Evolutionary conservation across 2,329 filamentous ascomycete genomes (phyloP).

Genomic region (Cladophialophora bantiana): DNA sequence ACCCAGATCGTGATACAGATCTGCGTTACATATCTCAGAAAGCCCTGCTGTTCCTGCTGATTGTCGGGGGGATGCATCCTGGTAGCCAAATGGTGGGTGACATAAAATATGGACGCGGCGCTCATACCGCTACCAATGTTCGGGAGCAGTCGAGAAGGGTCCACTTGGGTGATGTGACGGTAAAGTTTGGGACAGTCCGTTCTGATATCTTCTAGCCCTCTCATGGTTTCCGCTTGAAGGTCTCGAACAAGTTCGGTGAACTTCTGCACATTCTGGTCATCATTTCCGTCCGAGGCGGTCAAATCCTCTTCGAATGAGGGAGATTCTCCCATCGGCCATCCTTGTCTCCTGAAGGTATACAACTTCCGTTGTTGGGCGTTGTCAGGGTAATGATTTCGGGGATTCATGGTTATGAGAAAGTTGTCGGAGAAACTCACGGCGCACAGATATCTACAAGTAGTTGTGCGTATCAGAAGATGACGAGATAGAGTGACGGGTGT

Average conservation of each 20-base stretch:
- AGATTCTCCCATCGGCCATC: slow-evolving; percentile 9
- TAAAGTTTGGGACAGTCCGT: not conserved
- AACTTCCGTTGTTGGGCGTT: not conserved
- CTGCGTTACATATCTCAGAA: slow-evolving; percentile 8
- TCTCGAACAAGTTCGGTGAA: not conserved
- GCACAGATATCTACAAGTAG: not conserved
- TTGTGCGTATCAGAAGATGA: not conserved
- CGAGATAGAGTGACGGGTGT: not conserved
- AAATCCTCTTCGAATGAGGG: slow-evolving; percentile 13
- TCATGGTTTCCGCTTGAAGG: not conserved
- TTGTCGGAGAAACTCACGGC: not conserved
- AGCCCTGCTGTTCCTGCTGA: not conserved
- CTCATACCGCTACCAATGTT: slow-evolving; percentile 4
- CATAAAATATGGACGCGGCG: slow-evolving; percentile 7
- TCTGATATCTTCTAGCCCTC: not conserved
- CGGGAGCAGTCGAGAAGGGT: not conserved
- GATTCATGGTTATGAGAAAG: slow-evolving; percentile 10
- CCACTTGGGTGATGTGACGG: not conserved
- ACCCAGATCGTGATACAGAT: slow-evolving; percentile 17
- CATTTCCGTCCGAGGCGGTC: slow-evolving; percentile 4
- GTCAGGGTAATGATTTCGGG: not conserved
- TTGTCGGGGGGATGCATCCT: not conserved
- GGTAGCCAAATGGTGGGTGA: slow-evolving; percentile 6
- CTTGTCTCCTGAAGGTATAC: slow-evolving; percentile 1
- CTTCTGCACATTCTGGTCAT: not conserved